Percentiles rank a stretch among this genome's conserved stretches.
These are phyloP conservation scores for Taphrina deformans DNA, from an alignment of 1,139 yeast genomes.

Conservation along the genomic window DNA sequence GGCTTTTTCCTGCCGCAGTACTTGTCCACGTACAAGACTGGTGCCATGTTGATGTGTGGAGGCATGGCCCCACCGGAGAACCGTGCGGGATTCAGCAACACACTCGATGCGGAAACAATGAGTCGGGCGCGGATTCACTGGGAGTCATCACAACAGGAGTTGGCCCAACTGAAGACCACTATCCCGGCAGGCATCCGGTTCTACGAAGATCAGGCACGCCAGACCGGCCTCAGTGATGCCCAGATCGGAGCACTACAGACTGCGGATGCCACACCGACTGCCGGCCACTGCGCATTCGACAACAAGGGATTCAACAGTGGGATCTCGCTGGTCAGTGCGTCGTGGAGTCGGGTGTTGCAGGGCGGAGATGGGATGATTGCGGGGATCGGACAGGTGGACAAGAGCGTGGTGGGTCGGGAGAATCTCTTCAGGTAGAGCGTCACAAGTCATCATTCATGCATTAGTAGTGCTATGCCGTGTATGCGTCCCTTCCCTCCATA, in stretches of 20 bases:
- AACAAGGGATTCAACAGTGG: conserved; percentile 29
- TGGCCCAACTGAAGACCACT: conserved; percentile 10
- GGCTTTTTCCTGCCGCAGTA: conserved; percentile 21
- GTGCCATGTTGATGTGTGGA: conserved; percentile 28
- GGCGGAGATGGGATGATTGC: conserved; percentile 2
- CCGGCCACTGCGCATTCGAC: conserved; percentile 22
- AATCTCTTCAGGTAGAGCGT: not conserved
- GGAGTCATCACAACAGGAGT: conserved; percentile 27
- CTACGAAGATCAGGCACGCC: conserved; percentile 19
- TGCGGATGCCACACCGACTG: conserved; percentile 31
- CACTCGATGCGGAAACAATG: conserved; percentile 13
- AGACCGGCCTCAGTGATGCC: conserved; percentile 6
- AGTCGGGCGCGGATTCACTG: conserved; percentile 7
- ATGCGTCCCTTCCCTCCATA: too few species aligned
- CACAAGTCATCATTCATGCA: not conserved
- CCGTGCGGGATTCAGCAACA: conserved; percentile 9
- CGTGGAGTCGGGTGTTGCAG: not conserved
- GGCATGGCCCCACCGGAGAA: conserved; percentile 22
- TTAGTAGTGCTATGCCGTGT: not conserved
- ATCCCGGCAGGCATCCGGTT: conserved; percentile 20
- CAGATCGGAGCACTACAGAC: conserved; percentile 13
- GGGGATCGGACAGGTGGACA: not conserved
- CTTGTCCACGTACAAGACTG: conserved; percentile 28
- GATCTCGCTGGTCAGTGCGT: not conserved
- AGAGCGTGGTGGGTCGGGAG: conserved; percentile 7